Base-by-base conservation (phyloP, 2,329 filamentous ascomycete species). In the Claviceps pazoutovae region DNA sequence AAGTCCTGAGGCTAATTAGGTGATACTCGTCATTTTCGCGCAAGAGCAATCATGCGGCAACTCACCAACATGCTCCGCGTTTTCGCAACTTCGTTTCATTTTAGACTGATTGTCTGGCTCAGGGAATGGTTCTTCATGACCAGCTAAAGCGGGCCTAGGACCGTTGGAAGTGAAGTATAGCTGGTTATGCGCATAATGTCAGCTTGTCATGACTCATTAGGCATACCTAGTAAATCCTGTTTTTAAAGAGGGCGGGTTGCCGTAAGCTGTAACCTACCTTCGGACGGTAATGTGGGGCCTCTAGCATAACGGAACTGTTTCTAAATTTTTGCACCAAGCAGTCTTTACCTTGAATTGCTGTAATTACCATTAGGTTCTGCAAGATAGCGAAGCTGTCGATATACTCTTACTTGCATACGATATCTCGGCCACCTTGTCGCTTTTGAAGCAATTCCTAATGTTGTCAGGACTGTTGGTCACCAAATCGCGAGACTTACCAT, bases 231-330 rank as follows among this genome's bases (percentile, higher is more conserved):
- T 41, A 37, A 23, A 3, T 21, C 8, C 13, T 37, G 11, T 17
- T n/a, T 7, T 19, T 37, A 17, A 43, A 9, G 41, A 16, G 16
- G 23, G 23, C 34, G 21, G 5, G 3, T 17, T n/a, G 8, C 14
- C 23, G 23, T 26, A 26, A 26, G 23, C 3, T 21, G 1, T n/a
- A 26, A 26, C 37, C 16, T 66, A 89, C 85, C 75, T 94, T 94
- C 0, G 93, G 93, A 1, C 88, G 83, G 61, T 88, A 95, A 50
- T 84, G 82, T 0, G 80, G 74, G 11, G 82, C 79, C 68, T 97
- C 90, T 1, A 91, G 74, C 88, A 97, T 96, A 34, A 98, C 89
- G 0, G 88, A 91, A 41, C 88, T 95, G 71, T 98, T 98, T 38
- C 93, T 83, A 63, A 98, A 98, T 64, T 97, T 96, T 65, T 94